phyloP scores from a whole-genome alignment of 2,329 filamentous ascomycete species.

The Arthrobotrys musiformis region DNA sequence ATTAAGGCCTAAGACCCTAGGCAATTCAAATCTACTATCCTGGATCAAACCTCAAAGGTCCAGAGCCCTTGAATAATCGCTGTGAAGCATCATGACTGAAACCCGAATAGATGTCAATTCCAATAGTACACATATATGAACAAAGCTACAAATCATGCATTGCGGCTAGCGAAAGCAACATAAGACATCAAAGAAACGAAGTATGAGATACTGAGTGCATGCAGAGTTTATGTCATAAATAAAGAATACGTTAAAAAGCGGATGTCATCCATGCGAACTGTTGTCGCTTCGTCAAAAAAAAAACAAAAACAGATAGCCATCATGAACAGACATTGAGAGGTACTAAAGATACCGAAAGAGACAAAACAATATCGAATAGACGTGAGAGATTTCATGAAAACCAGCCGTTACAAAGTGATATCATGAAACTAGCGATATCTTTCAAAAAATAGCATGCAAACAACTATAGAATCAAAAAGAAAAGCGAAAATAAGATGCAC shows the following conservation, averaged over 20 bases:
- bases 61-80: too few species aligned
- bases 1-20: too few species aligned
- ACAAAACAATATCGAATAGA: too few species aligned
- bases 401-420: slow-evolving; percentile 15
- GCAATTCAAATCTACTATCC: too few species aligned
- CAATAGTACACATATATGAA: too few species aligned
- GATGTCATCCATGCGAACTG: background rate
- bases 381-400: background rate
- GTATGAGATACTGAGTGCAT: background rate
- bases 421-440: background rate
- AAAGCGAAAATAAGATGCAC: background rate
- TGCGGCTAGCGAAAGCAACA: too few species aligned
- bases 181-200: too few species aligned
- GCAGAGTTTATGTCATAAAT: background rate
- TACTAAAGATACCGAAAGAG: background rate
- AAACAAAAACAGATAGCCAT: background rate
- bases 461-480: slow-evolving; percentile 2
- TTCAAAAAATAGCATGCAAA: background rate
- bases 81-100: too few species aligned
- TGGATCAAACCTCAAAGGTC: too few species aligned
- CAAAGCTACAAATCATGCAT: too few species aligned
- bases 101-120: too few species aligned
- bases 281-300: background rate
- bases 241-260: background rate
- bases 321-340: background rate